phyloP scores from a whole-genome alignment of 345 rosid genomes.

The Dovyalis caffra region DNA sequence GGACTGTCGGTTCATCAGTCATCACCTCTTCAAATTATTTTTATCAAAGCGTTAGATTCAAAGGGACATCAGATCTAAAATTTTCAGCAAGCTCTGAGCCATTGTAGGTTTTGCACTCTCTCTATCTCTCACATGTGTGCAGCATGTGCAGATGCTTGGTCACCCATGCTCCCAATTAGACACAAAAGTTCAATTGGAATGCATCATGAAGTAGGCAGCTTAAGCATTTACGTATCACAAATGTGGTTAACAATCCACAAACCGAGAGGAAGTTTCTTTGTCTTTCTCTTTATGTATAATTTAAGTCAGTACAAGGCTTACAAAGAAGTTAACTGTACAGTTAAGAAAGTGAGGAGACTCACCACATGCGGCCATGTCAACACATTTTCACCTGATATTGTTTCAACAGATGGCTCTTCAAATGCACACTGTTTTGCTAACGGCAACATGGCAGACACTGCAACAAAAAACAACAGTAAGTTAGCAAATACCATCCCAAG shows the following conservation, averaged over 20 bases:
- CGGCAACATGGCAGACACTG: slow-evolving; percentile 98
- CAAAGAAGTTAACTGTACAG: neutral
- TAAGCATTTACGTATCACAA: neutral
- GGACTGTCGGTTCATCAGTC: neutral
- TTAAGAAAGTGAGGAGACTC: slow-evolving; percentile 31
- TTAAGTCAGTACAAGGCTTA: neutral
- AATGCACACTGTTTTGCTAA: slow-evolving; percentile 93
- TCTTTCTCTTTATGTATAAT: neutral
- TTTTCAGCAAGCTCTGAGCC: neutral
- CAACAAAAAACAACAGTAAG: slow-evolving; percentile 24
- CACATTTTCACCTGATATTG: slow-evolving; percentile 80
- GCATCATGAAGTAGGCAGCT: neutral
- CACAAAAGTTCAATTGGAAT: neutral
- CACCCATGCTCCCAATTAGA: neutral
- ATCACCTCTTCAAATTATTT: neutral
- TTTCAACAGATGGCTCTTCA: slow-evolving; percentile 95
- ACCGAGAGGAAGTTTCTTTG: neutral
- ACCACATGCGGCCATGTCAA: slow-evolving; percentile 96
- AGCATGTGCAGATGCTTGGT: neutral
- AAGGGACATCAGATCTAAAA: neutral
- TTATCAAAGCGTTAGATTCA: neutral
- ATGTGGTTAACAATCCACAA: neutral
- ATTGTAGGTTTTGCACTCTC: neutral
- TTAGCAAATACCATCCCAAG: slow-evolving; percentile 1
- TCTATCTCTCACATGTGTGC: neutral